Evolutionary conservation across 2,329 filamentous ascomycete species (phyloP).

Genomic region (Karstenula rhodostoma): DNA sequence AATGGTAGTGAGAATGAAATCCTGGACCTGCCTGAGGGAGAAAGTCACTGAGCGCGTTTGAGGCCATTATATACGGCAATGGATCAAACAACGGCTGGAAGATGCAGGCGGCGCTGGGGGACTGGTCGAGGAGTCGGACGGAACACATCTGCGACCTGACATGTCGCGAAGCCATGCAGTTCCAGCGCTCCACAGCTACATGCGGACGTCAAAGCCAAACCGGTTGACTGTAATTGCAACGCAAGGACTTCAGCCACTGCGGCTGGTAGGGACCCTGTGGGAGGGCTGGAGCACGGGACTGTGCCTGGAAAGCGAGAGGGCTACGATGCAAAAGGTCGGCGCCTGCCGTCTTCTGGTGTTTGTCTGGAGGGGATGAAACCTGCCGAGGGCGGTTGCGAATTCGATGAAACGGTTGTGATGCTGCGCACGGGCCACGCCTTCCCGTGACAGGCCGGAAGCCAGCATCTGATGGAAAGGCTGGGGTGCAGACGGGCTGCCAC

Average conservation of each 20-base stretch:
- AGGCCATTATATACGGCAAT: conserved; percentile 45
- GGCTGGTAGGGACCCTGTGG: conserved; percentile 21
- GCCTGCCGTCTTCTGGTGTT: conserved; percentile 33
- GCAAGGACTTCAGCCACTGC: conserved; percentile 38
- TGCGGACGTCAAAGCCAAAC: conserved; percentile 16
- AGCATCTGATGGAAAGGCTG: conserved; percentile 13
- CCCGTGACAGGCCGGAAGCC: conserved; percentile 9
- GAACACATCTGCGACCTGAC: conserved; percentile 45
- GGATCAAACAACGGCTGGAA: conserved; percentile 32
- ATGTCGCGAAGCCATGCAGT: conserved; percentile 43
- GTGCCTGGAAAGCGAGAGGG: conserved; percentile 39
- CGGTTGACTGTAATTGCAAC: conserved; percentile 39
- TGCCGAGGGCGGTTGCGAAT: conserved; percentile 20
- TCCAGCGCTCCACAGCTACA: conserved; percentile 23
- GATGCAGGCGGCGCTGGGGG: conserved; percentile 27
- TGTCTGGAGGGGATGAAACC: conserved; percentile 47
- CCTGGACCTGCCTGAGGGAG: conserved; percentile 48
- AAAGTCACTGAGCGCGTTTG: conserved; percentile 43
- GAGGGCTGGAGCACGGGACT: conserved; percentile 34
- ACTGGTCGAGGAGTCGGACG: conserved; percentile 37
- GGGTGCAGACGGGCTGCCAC: conserved; percentile 21
- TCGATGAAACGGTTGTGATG: conserved; percentile 34
- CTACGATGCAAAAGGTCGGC: conserved; percentile 19
- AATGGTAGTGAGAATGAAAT: conserved; percentile 43
- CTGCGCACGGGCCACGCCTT: conserved; percentile 23